Base-by-base conservation (phyloP, 371 early-diverging fungal genomes). In the Phascolomyces articulosus region DNA sequence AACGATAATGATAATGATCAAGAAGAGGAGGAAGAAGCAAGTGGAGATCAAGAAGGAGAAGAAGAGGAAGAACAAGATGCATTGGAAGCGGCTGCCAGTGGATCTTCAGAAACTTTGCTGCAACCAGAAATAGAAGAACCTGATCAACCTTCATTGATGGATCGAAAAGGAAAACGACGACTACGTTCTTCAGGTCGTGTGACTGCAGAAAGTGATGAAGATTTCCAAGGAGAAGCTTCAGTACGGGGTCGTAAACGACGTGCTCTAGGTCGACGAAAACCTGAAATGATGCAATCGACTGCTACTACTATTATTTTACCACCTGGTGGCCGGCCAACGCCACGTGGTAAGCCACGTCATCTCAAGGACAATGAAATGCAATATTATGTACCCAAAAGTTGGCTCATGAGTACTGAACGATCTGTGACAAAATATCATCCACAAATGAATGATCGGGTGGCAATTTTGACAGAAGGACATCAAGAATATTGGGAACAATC, bases 381-480 rank as follows among this genome's bases (percentile, higher is more conserved):
- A 40, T 56, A 64, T 7, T 70, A 78, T 57, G 78, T 69, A 44
- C 86, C 85, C 0, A 75, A 84, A 0, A 86, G 87, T 44, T 91
- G 92, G 92, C 81, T 91, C 40, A 79, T 73, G 51, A 76, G 69
- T 10, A 85, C 81, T 2, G 63, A 73, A n/a, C 85, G 84, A 3
- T 76, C 80, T 18, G 69, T 87, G 10, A 75, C 85, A 0, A 91
- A 91, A 26, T 92, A 92, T 54, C 78, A 86, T 29, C 92, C 92
- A 7, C 92, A 92, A 73, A 57, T 88, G 2, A 86, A 85, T 31
- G 92, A 92, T 55, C 64, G 70, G 56, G 81, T 92, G 8, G 89
- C 80, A 6, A 82, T 91, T 29, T 70, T 90, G 56, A 67, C 79
- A 8, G 87, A 92, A 61, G 92, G 92, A 0, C 90, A 91, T 59